Conservation (phyloP, 108 stramenopile genomes). For the Pseudonitzschia delicatissima region DNA sequence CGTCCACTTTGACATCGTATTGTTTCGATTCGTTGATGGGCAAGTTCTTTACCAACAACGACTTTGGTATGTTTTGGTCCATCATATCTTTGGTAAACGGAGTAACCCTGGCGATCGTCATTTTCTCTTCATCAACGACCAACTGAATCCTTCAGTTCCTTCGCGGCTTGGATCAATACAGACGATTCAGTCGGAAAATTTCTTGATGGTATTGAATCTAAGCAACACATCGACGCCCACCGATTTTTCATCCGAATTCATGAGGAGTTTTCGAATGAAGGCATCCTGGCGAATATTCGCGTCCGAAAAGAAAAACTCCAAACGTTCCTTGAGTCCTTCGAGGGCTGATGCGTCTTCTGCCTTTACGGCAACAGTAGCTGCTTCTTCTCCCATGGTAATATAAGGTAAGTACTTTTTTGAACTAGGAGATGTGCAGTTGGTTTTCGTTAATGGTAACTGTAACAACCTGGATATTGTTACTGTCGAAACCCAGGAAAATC, state of each 20-base stretch:
- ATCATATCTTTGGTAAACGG: slow-evolving; percentile 70
- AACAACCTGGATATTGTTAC: not conserved
- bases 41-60: slow-evolving; percentile 62
- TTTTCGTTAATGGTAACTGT: not conserved
- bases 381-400: not conserved
- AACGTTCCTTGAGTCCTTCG: slow-evolving; percentile 60
- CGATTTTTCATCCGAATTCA: slow-evolving; percentile 32
- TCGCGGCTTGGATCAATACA: slow-evolving; percentile 65
- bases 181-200: slow-evolving; percentile 41
- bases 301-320: slow-evolving; percentile 88
- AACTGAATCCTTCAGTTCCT: slow-evolving; percentile 32
- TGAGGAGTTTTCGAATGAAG: slow-evolving; percentile 73
- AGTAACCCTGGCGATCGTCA: slow-evolving; percentile 52
- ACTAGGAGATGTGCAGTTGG: too few relatives aligned
- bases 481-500: not conserved
- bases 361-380: not conserved
- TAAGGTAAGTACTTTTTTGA: too few relatives aligned
- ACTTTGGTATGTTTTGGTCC: slow-evolving; percentile 61
- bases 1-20: slow-evolving; percentile 67
- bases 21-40: slow-evolving; percentile 46
- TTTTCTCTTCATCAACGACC: slow-evolving; percentile 50
- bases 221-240: slow-evolving; percentile 63
- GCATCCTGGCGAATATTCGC: slow-evolving; percentile 82
- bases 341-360: slow-evolving; percentile 25
- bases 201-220: slow-evolving; percentile 77